Evolutionary conservation across 2,329 filamentous ascomycete genomes (phyloP).

Genomic region (Botrytis hyacinthi): DNA sequence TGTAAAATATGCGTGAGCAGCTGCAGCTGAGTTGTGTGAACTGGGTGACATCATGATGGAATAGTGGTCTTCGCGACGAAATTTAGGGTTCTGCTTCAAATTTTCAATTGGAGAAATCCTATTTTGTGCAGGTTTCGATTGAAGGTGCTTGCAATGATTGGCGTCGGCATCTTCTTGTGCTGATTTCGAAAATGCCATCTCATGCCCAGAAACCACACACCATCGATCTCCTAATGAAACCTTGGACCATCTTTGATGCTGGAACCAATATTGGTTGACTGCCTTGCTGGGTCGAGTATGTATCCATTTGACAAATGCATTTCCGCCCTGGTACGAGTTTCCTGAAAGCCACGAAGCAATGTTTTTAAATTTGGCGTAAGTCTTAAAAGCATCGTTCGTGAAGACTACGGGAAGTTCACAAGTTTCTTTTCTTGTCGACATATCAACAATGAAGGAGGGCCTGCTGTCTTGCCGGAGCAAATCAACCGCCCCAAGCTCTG

Average conservation of each 20-base stretch:
- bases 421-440: background rate
- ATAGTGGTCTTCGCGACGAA: background rate
- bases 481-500: conserved; percentile 1
- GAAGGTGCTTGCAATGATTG: background rate
- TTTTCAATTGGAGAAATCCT: background rate
- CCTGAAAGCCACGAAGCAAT: background rate
- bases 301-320: conserved; percentile 1
- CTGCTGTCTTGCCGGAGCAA: conserved; percentile 3
- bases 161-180: background rate
- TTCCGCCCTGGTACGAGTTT: background rate
- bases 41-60: background rate
- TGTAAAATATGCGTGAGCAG: background rate
- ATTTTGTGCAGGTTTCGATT: background rate
- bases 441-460: background rate
- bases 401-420: background rate
- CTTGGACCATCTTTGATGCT: conserved; percentile 2
- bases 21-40: background rate
- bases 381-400: conserved; percentile 2
- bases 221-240: background rate
- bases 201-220: background rate
- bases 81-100: background rate
- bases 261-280: conserved; percentile 2
- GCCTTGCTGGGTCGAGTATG: background rate
- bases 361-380: background rate
- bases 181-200: conserved; percentile 6